These are phyloP conservation scores for Trichoderma atrobrunneum DNA, from an alignment of 2,329 filamentous ascomycete genomes.

Conservation along the genomic window DNA sequence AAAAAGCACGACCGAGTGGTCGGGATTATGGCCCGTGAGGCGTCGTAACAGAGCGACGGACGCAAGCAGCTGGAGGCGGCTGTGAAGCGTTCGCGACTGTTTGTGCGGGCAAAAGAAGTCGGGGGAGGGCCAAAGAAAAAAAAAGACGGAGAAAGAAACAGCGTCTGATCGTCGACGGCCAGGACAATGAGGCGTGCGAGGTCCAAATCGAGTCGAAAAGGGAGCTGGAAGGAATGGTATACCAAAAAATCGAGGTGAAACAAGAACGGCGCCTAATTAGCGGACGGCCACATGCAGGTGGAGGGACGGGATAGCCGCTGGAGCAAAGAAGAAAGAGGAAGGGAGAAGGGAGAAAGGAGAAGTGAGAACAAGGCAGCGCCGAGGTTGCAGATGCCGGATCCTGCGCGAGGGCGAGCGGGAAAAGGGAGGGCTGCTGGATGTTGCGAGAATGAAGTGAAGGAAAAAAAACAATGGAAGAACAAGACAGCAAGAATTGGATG, in stretches of 20 bases:
- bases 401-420: constrained; percentile 17
- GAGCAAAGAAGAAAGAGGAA: constrained; percentile 17
- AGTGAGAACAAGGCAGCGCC: constrained; percentile 21
- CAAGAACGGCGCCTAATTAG: constrained; percentile 30
- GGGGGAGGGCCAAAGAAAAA: neutral
- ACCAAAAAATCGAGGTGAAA: constrained; percentile 29
- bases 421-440: constrained; percentile 7
- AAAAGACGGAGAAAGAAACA: neutral
- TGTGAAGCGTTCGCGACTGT: neutral
- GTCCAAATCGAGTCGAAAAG: constrained; percentile 23
- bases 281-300: constrained; percentile 27
- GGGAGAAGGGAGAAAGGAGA: constrained; percentile 22
- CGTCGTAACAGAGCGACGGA: constrained; percentile 4
- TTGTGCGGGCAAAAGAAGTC: constrained; percentile 4
- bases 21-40: constrained; percentile 11
- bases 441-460: constrained; percentile 8
- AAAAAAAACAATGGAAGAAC: constrained; percentile 4
- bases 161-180: constrained; percentile 21
- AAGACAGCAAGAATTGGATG: constrained; percentile 10
- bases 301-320: constrained; percentile 24
- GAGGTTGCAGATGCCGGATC: constrained; percentile 18
- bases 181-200: constrained; percentile 18
- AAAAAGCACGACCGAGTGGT: constrained; percentile 23
- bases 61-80: constrained; percentile 2
- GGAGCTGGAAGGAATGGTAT: constrained; percentile 27